These are phyloP conservation scores for Glycine tomentella DNA, from an alignment of 306 rosid genomes.

Conservation along the genomic window DNA sequence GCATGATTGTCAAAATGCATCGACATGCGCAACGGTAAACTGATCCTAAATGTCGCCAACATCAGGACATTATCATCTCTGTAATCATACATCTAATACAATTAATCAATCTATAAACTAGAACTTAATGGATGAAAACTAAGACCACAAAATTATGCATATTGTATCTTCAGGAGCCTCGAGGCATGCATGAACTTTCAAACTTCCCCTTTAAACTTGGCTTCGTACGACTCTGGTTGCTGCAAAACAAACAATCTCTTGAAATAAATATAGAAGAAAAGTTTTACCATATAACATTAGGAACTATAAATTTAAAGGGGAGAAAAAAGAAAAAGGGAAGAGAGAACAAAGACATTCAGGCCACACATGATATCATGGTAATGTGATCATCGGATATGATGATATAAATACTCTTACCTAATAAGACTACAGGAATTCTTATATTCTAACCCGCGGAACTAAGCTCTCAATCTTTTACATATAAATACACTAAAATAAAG, in stretches of 20 bases:
- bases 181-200: slow-evolving; percentile 51
- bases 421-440: no score
- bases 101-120: slow-evolving; percentile 45
- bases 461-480: no score
- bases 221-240: slow-evolving; percentile 82
- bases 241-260: slow-evolving; percentile 56
- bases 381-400: neutral
- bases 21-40: slow-evolving; percentile 6
- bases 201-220: slow-evolving; percentile 70
- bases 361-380: neutral
- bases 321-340: neutral
- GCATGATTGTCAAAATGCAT: neutral
- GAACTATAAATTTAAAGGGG: neutral
- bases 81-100: slow-evolving; percentile 45
- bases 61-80: slow-evolving; percentile 39
- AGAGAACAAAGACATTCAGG: neutral
- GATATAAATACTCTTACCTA: no score
- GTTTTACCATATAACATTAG: neutral
- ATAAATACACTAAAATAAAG: no score
- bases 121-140: slow-evolving; percentile 39
- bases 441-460: no score
- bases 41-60: slow-evolving; percentile 5
- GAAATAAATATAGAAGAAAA: neutral
- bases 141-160: slow-evolving; percentile 38
- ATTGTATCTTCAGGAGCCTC: slow-evolving; percentile 3